These are phyloP conservation scores for Fusarium paranaense DNA, from an alignment of 2,329 filamentous ascomycete species.

Conservation along the genomic window DNA sequence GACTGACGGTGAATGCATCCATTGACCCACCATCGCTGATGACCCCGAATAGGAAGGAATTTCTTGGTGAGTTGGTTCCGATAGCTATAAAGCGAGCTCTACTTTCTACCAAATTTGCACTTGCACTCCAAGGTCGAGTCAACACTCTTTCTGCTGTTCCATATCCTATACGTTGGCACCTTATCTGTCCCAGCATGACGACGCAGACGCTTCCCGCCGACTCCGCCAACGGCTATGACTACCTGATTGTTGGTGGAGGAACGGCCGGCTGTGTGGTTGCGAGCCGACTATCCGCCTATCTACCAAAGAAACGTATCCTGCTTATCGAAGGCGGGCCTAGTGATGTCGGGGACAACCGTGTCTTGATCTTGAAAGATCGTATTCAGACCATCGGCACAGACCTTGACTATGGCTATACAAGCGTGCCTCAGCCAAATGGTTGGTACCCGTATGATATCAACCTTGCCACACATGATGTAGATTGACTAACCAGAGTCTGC, in stretches of 20 bases:
- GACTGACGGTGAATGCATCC: too few species aligned
- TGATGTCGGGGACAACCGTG: slow-evolving; percentile 83
- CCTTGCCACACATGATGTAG: neutral
- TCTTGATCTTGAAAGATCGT: slow-evolving; percentile 84
- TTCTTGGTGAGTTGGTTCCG: neutral
- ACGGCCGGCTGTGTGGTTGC: neutral
- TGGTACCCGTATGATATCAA: slow-evolving; percentile 53
- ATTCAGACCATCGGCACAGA: slow-evolving; percentile 80
- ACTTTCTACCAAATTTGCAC: neutral
- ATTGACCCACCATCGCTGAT: neutral
- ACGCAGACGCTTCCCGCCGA: neutral
- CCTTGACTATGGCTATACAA: slow-evolving; percentile 83
- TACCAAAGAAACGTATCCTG: neutral
- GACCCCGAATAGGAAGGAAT: neutral
- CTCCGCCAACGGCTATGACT: neutral
- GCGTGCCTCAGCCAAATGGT: slow-evolving; percentile 18
- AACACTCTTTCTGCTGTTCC: neutral
- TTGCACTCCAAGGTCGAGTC: neutral
- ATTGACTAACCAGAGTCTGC: neutral
- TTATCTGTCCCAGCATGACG: neutral
- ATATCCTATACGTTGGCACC: neutral
- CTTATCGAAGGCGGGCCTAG: slow-evolving; percentile 67
- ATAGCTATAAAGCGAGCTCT: neutral
- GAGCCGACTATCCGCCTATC: neutral
- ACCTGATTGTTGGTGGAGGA: neutral